These are phyloP conservation scores for Penicillium pancosmium DNA, from an alignment of 495 filamentous ascomycete species.

Conservation along the genomic window DNA sequence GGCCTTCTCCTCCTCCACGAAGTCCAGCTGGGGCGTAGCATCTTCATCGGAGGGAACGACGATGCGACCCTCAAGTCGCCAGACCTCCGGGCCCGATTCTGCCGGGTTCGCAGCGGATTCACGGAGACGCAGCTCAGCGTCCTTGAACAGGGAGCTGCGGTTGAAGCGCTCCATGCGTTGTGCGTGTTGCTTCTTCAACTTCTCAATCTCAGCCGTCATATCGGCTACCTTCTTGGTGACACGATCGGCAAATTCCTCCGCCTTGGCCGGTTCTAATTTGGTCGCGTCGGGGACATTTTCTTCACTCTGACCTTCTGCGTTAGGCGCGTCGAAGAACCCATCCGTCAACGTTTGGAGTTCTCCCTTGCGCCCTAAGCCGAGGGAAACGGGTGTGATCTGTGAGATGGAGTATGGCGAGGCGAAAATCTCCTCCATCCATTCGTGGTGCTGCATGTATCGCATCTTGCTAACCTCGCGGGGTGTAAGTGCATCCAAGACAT, in stretches of 20 bases:
- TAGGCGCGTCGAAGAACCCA: conserved; percentile 71
- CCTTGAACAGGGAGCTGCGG: conserved; percentile 62
- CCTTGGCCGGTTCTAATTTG: conserved; percentile 65
- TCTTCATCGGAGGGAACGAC: conserved; percentile 54
- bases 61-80: conserved; percentile 64
- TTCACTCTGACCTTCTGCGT: conserved; percentile 38
- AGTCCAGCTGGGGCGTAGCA: conserved; percentile 38
- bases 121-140: conserved; percentile 61
- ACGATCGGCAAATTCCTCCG: conserved; percentile 76
- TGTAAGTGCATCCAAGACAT: conserved; percentile 83
- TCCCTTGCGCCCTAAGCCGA: conserved; percentile 84
- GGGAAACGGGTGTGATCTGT: conserved; percentile 84
- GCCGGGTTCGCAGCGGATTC: conserved; percentile 53
- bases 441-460: conserved; percentile 91
- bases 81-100: conserved; percentile 57
- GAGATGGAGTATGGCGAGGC: conserved; percentile 79
- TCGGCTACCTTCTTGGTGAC: conserved; percentile 65
- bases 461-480: conserved; percentile 83
- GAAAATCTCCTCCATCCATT: conserved; percentile 99
- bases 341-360: conserved; percentile 79
- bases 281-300: conserved; percentile 55
- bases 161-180: conserved; percentile 73
- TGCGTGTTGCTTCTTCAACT: conserved; percentile 76
- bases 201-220: conserved; percentile 76
- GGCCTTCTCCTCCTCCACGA: conserved; percentile 46